These are phyloP conservation scores for Auricularia cornea DNA, from an alignment of 768 basidiomycete genomes.

Conservation along the genomic window DNA sequence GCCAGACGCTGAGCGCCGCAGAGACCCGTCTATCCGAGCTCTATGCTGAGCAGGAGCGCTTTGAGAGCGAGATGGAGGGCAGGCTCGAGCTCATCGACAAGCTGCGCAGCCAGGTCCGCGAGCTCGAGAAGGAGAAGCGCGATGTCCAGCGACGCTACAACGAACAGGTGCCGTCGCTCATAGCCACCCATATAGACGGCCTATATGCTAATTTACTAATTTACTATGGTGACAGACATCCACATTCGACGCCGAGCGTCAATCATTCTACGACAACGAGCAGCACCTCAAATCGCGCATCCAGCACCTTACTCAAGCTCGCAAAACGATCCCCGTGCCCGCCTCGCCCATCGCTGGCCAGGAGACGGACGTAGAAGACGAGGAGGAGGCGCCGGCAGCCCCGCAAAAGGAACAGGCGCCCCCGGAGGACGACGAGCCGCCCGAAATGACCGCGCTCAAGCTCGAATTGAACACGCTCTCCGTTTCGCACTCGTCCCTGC, in stretches of 20 bases:
- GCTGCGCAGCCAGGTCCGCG: conserved; percentile 68
- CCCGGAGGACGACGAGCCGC: conserved; percentile 57
- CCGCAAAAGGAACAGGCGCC: conserved; percentile 12
- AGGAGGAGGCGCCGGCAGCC: conserved; percentile 25
- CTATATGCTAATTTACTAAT: conserved; percentile 4
- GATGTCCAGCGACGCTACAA: conserved; percentile 77
- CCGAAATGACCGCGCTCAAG: conserved; percentile 76
- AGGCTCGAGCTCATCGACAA: conserved; percentile 80
- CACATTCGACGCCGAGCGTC: conserved; percentile 86
- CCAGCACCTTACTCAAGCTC: conserved; percentile 62
- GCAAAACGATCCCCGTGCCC: conserved; percentile 41
- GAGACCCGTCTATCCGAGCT: conserved; percentile 71
- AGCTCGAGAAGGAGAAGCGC: conserved; percentile 82
- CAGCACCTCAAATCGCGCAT: conserved; percentile 89
- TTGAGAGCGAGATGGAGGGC: conserved; percentile 73
- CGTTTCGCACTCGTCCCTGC: conserved; percentile 74
- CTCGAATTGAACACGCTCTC: conserved; percentile 82
- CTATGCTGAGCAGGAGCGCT: conserved; percentile 72
- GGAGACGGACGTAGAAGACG: conserved; percentile 30
- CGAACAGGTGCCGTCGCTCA: conserved; percentile 55
- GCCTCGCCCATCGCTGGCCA: conserved; percentile 19
- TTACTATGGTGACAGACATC: conserved; percentile 44
- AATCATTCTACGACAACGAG: conserved; percentile 88
- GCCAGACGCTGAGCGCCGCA: conserved; percentile 55
- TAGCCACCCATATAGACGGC: conserved; percentile 3